Evolutionary conservation across 2,329 filamentous ascomycete genomes (phyloP), one percentile per base, ranked within the genome.

Genomic region (Metarhizium rileyi): DNA sequence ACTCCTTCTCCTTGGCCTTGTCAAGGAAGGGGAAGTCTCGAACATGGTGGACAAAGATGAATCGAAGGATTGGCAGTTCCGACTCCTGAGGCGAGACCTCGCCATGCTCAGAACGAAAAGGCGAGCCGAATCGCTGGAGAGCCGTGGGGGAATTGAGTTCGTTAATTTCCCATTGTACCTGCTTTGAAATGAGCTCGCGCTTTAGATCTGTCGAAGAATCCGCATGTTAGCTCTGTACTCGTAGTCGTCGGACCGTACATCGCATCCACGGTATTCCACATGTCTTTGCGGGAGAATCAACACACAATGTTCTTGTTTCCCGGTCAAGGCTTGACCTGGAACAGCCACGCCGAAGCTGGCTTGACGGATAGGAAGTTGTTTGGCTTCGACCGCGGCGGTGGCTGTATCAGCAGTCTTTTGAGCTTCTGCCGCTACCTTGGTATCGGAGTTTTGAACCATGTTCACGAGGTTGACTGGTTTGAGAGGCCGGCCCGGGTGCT

Each of bases 21-120:
- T 98, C 90, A 55, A 98, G 79, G 63, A 98, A 98, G 1, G 93
- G 93, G 61, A 98, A 98, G 61, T 97, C 94, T 62, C 93, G 89
- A 52, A 98, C 83, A 82, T 97, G 90, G 64, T 97, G 86, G 49
- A 97, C 93, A 64, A 98, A 98, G 62, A 98, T 95, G 71, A 93
- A 97, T 56, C 93, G 82, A 53, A 98, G 75, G 54, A 98, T 86
- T 18, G 93, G 93, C 26, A 98, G 76, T 59, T 97, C 91, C 2
- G 90, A 96, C 63, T 98, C 90, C 52, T 95, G 78, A 14, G 93
- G 93, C 4, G 90, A 85, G 23, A 98, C 86, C 67, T 98, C 93
- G 55, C 93, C 93, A 53, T 86, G 84, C 48, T 95, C 87, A 44
- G 90, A 96, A 64, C 81, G 86, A 73, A 98, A 98, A 0, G 93